Percentiles rank a stretch among this genome's conserved stretches.
These are phyloP conservation scores for Coelastrella sp. DNA, from an alignment of 139 green algal genomes.

Conservation along the genomic window DNA sequence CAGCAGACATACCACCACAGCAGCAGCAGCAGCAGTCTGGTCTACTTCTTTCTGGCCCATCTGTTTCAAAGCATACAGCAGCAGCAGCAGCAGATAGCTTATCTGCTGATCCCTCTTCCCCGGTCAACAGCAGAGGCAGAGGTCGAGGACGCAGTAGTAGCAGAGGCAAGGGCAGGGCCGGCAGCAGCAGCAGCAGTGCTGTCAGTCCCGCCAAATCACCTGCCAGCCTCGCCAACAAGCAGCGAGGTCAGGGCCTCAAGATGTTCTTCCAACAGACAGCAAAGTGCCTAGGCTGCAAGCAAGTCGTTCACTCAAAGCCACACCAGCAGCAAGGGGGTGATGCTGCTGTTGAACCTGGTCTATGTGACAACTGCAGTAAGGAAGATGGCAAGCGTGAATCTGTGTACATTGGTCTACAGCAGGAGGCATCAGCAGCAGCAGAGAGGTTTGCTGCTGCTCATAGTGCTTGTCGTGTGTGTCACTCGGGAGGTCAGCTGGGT, in stretches of 20 bases:
- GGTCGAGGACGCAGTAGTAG: neutral
- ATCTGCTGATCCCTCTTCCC: too few species aligned
- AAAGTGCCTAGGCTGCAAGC: conserved; percentile 25
- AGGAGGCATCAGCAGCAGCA: conserved; percentile 40
- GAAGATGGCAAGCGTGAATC: conserved; percentile 49
- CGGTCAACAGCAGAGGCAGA: neutral
- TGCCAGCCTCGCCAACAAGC: neutral
- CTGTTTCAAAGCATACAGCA: too few species aligned
- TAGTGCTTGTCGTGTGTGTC: conserved; percentile 68
- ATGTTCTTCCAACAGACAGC: conserved; percentile 43
- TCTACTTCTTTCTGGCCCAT: too few species aligned
- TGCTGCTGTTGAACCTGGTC: conserved; percentile 38
- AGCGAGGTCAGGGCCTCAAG: conserved; percentile 14
- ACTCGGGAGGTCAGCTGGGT: conserved; percentile 66
- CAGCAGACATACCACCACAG: neutral
- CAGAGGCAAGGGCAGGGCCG: neutral
- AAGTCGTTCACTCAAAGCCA: neutral
- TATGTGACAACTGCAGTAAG: conserved; percentile 60
- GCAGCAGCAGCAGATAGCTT: neutral
- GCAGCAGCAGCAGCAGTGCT: conserved; percentile 8
- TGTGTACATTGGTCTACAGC: conserved; percentile 31
- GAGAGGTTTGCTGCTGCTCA: conserved; percentile 6
- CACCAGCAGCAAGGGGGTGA: conserved; percentile 9
- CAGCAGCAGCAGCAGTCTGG: neutral
- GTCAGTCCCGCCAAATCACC: neutral